Base-by-base conservation (phyloP, 371 early-diverging fungal genomes). In the Quaeritorhiza haematococci region DNA sequence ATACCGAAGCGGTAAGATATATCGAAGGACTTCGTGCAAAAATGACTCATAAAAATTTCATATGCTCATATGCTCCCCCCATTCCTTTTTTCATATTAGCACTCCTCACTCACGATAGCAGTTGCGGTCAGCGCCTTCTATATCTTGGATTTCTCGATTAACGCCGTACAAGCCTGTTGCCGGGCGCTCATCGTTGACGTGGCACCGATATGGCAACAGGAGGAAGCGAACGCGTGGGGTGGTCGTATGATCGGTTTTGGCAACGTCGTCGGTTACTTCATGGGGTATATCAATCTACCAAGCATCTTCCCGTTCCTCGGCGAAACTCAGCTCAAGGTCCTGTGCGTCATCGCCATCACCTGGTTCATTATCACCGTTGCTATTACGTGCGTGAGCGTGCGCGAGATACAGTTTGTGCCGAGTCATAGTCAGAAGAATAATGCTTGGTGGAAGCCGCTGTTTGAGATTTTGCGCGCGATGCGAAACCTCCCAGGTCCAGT, bases 171-270 rank as follows among this genome's bases (percentile, higher is more conserved):
- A 73, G 91, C 92, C 43, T 79, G 84, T 42, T 84, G 86, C 63
- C 85, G 97, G 53, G 90, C 93, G 24, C 72, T 96, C 19, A 82
- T 93, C 29, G 90, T 96, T 15, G 97, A 96, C 61, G 75, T 84
- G 29, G 68, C 88, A 27, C 91, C 91, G 1, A 70, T 86, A 0
- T 70, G 84, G 24, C 87, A 88, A 54, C 97, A 96, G 70, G 88
- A 88, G 21, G 66, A 69, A 27, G 93, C 89, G n/a, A 92, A 86
- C 17, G 89, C 93, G 1, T 93, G 91, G 90, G 94, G 92, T 1
- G 87, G 90, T n/a, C 79, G 88, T 27, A 90, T 95, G 87, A 83
- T 91, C 53, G 91, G 91, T 0, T 35, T 92, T 3, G 97, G 95
- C 3, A 93, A 86, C 56, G 84, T 91, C 3, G 68, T 81, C 2